A percentile compares a stretch with the other conserved stretches of the same genome.
phyloP scores from a whole-genome alignment of 345 rosid genomes.

The Euphorbia pulcherrima region DNA sequence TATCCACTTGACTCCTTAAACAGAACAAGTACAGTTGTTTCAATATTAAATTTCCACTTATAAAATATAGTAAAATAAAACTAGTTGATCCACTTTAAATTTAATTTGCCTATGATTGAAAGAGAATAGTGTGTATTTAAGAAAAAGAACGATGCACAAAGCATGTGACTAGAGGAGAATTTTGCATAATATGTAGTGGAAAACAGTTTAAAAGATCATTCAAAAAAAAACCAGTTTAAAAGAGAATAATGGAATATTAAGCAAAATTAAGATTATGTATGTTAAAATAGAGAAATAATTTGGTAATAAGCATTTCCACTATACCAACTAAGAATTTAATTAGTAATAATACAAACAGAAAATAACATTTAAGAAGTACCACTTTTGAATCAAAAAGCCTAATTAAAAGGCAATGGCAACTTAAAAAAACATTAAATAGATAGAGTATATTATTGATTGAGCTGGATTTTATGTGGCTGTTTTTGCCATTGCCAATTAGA shows the following conservation, averaged over 20 bases:
- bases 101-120: background rate
- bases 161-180: background rate
- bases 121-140: background rate
- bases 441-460: constrained; percentile 10
- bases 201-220: constrained; percentile 11
- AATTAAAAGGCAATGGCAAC: constrained; percentile 16
- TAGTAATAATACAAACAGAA: background rate
- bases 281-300: too few species aligned
- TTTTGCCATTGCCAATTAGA: too few species aligned
- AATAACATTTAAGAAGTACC: background rate
- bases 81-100: background rate
- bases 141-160: constrained; percentile 2
- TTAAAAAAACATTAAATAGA: background rate
- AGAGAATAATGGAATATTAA: too few species aligned
- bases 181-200: constrained; percentile 12
- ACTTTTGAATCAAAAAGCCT: constrained; percentile 29
- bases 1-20: background rate
- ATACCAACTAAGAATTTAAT: constrained; percentile 15
- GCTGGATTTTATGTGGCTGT: constrained; percentile 11
- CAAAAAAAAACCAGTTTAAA: background rate
- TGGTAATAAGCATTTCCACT: constrained; percentile 35
- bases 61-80: background rate
- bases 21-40: background rate
- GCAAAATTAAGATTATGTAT: too few species aligned
- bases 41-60: background rate